Evolutionary conservation across 2,329 filamentous ascomycete genomes (phyloP).

Genomic region (Dothiorella sarmentorum): DNA sequence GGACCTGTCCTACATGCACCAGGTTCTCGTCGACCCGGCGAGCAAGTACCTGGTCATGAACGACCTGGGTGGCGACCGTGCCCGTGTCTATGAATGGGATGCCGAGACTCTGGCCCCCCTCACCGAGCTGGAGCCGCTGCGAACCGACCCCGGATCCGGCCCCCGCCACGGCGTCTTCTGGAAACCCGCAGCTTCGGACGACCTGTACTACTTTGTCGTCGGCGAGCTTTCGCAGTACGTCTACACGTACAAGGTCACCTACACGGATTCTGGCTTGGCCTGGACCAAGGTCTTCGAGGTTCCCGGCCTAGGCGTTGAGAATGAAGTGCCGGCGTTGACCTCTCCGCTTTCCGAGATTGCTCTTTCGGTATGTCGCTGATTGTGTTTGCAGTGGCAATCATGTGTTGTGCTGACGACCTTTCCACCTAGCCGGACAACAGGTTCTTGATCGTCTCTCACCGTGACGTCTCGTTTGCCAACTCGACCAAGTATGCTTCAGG

Average conservation of each 20-base stretch:
- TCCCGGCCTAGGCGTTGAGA: constrained; percentile 32
- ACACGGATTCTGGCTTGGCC: constrained; percentile 44
- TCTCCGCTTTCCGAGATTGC: constrained; percentile 53
- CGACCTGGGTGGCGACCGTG: constrained; percentile 62
- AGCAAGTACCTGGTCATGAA: constrained; percentile 60
- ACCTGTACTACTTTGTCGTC: constrained; percentile 53
- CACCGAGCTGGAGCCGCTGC: constrained; percentile 44
- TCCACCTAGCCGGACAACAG: constrained; percentile 49
- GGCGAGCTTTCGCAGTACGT: constrained; percentile 60
- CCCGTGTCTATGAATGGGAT: constrained; percentile 58
- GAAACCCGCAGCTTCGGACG: constrained; percentile 23
- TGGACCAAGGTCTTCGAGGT: constrained; percentile 51
- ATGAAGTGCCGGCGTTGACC: constrained; percentile 25
- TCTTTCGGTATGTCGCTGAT: constrained; percentile 53
- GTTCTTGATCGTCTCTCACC: constrained; percentile 66
- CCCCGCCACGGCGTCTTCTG: constrained; percentile 63
- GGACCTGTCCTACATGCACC: constrained; percentile 61
- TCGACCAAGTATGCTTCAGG: constrained; percentile 24
- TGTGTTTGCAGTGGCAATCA: too few relatives aligned
- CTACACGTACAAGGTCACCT: constrained; percentile 55
- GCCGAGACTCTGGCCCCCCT: constrained; percentile 42
- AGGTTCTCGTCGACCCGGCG: constrained; percentile 63
- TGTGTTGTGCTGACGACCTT: too few relatives aligned
- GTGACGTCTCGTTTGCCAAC: constrained; percentile 54
- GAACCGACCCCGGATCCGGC: constrained; percentile 53